phyloP scores from a whole-genome alignment of 768 basidiomycete genomes.

The Lentinus tigrinus region DNA sequence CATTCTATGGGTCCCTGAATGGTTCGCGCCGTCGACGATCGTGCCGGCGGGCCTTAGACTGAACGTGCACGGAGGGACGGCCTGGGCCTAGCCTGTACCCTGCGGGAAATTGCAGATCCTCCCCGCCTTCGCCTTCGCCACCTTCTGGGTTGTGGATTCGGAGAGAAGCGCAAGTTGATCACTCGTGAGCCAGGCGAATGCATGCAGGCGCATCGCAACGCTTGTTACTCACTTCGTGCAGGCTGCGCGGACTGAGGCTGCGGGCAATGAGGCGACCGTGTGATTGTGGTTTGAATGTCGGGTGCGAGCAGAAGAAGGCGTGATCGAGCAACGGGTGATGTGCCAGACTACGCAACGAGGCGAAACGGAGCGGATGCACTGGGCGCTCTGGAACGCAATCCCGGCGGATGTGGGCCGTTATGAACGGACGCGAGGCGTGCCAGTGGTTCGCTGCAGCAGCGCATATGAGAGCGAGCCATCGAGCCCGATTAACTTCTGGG shows the following conservation, averaged over 20 bases:
- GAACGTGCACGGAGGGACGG: background rate
- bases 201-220: background rate
- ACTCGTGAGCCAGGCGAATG: background rate
- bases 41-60: background rate
- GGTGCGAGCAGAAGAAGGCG: background rate
- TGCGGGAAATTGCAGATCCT: too few relatives aligned
- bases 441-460: background rate
- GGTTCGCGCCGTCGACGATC: slow-evolving; percentile 10
- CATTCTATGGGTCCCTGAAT: background rate
- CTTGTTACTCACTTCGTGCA: background rate
- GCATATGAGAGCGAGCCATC: background rate
- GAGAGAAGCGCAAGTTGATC: background rate
- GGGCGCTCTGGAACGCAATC: background rate
- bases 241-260: background rate
- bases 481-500: background rate
- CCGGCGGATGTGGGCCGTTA: background rate
- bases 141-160: background rate
- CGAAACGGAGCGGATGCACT: background rate
- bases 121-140: background rate
- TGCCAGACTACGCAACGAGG: background rate
- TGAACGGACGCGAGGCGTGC: background rate
- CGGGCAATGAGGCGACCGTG: background rate
- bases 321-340: background rate
- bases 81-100: background rate
- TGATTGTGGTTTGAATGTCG: background rate